phyloP scores from a whole-genome alignment of 306 rosid species.

The Castanopsis chinensis region DNA sequence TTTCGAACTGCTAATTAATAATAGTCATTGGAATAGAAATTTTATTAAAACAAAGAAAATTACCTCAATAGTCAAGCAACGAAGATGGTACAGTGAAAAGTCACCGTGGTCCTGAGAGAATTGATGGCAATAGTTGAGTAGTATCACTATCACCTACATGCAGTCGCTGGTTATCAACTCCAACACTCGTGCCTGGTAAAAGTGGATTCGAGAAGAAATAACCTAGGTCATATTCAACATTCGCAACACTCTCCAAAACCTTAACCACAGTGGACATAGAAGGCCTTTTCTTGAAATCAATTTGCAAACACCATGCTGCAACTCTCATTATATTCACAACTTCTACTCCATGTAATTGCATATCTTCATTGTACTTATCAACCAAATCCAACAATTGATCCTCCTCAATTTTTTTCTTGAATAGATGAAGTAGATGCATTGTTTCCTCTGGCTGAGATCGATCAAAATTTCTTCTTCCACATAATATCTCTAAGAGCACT shows the following conservation, averaged over 20 bases:
- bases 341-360: background rate
- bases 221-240: background rate
- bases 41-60: too few relatives aligned
- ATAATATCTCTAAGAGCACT: background rate
- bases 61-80: too few relatives aligned
- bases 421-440: background rate
- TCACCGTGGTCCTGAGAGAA: too few relatives aligned
- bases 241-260: background rate
- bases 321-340: background rate
- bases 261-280: background rate
- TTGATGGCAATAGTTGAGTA: too few relatives aligned
- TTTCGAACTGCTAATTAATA: too few relatives aligned
- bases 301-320: slow-evolving; percentile 8
- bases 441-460: background rate
- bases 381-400: background rate
- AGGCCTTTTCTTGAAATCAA: background rate
- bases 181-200: too few relatives aligned
- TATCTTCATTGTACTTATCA: background rate
- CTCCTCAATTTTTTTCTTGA: background rate
- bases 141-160: too few relatives aligned
- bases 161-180: too few relatives aligned
- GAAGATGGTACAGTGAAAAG: too few relatives aligned
- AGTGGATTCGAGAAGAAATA: background rate
- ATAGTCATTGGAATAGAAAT: too few relatives aligned
- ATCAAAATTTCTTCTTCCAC: background rate